Conservation (phyloP, 75 land plant species). For the Cryptomeria japonica region DNA sequence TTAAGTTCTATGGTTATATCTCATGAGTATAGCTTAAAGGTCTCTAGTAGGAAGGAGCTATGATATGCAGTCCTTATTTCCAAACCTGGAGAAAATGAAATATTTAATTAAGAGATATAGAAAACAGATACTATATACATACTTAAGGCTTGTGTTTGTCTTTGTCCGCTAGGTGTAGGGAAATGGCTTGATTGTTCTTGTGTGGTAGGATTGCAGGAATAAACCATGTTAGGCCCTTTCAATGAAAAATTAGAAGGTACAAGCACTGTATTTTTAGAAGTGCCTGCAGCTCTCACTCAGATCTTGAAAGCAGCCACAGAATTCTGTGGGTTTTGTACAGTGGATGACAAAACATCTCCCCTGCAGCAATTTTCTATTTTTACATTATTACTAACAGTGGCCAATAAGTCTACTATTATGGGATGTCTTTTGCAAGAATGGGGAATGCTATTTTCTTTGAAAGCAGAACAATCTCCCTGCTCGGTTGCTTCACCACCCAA, state of each 20-base stretch:
- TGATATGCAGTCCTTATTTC: too few species aligned
- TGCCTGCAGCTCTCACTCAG: slow-evolving; percentile 32
- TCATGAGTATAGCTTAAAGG: too few species aligned
- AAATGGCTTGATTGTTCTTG: slow-evolving; percentile 33
- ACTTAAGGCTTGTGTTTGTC: slow-evolving; percentile 57
- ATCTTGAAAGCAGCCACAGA: slow-evolving; percentile 47
- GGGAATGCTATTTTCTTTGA: slow-evolving; percentile 30
- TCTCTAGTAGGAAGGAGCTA: too few species aligned
- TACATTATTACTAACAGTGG: slow-evolving; percentile 18
- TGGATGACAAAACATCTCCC: slow-evolving; percentile 47
- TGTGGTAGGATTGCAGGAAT: slow-evolving; percentile 40
- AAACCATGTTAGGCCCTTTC: slow-evolving; percentile 35
- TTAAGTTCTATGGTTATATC: too few species aligned
- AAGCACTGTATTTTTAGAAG: not conserved
- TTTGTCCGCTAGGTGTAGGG: slow-evolving; percentile 17
- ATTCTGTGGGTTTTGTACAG: slow-evolving; percentile 43
- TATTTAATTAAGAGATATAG: not conserved
- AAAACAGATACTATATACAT: slow-evolving; percentile 8
- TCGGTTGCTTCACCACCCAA: slow-evolving; percentile 52
- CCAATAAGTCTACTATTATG: slow-evolving; percentile 42
- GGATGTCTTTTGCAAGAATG: slow-evolving; percentile 56
- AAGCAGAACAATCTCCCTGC: slow-evolving; percentile 54
- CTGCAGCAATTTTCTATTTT: slow-evolving; percentile 20
- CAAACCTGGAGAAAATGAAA: not conserved
- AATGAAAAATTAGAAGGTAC: slow-evolving; percentile 43